These are phyloP conservation scores for Colletotrichum tanaceti DNA, from an alignment of 2,329 filamentous ascomycete genomes.

Conservation along the genomic window DNA sequence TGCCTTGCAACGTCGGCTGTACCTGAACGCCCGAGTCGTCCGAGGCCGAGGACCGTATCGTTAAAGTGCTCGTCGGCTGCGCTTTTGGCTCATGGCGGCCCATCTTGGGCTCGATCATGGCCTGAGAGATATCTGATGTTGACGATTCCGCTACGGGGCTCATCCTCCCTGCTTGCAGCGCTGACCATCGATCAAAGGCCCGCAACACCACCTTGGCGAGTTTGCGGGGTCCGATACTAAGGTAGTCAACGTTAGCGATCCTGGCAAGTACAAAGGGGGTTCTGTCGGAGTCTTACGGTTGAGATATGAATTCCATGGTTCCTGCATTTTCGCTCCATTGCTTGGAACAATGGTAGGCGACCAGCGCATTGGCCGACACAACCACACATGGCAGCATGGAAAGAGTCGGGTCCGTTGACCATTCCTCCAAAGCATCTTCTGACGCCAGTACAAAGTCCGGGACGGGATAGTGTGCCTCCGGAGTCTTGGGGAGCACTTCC, in stretches of 20 bases:
- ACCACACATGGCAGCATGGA: constrained; percentile 42
- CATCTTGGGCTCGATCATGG: neutral
- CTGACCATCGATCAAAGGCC: neutral
- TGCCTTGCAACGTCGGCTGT: neutral
- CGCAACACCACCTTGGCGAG: constrained; percentile 48
- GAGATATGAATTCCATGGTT: constrained; percentile 51
- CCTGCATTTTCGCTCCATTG: constrained; percentile 38
- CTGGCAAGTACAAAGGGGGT: too few relatives aligned
- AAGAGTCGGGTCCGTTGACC: neutral
- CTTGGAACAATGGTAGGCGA: constrained; percentile 43
- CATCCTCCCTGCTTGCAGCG: neutral
- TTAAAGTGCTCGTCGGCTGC: neutral
- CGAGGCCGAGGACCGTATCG: neutral
- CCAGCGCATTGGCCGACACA: constrained; percentile 47
- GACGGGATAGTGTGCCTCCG: neutral
- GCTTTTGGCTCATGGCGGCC: neutral
- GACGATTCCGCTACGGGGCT: neutral
- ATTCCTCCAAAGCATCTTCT: neutral
- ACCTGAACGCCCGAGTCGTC: neutral
- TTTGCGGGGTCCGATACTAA: constrained; percentile 52
- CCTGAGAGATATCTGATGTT: neutral
- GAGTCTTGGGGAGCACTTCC: neutral
- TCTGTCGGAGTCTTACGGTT: constrained; percentile 46
- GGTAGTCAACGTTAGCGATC: neutral
- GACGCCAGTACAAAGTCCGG: neutral